Percentiles rank a stretch among this genome's conserved stretches.
Evolutionary conservation across 2,329 filamentous ascomycete species (phyloP).

Genomic region (Pseudogymnoascus sp.): DNA sequence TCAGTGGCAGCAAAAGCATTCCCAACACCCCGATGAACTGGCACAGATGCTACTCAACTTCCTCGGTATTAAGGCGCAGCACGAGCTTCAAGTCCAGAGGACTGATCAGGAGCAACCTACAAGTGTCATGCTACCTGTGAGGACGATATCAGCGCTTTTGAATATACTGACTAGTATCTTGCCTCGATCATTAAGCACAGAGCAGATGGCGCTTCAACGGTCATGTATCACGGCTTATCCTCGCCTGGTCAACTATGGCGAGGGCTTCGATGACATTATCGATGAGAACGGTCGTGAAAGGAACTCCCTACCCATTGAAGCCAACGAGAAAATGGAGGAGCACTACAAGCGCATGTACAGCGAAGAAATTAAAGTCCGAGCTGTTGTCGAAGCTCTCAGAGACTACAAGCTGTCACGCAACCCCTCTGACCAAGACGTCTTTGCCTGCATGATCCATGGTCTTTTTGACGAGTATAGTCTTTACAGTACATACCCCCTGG

Average conservation of each 20-base stretch:
- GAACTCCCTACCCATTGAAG: constrained; percentile 70
- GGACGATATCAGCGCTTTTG: constrained; percentile 74
- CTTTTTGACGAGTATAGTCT: constrained; percentile 96
- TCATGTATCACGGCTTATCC: constrained; percentile 89
- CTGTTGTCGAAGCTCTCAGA: constrained; percentile 77
- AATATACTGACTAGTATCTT: constrained; percentile 68
- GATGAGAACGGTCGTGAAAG: constrained; percentile 73
- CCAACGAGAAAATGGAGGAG: constrained; percentile 90
- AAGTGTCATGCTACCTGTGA: constrained; percentile 71
- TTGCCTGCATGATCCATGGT: constrained; percentile 97
- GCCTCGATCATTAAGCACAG: constrained; percentile 50
- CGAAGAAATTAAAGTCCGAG: constrained; percentile 75
- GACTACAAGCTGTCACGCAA: constrained; percentile 83
- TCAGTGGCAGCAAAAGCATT: constrained; percentile 68
- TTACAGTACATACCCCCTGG: constrained; percentile 91
- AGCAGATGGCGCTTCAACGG: constrained; percentile 74
- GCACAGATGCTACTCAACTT: constrained; percentile 69
- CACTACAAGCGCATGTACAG: constrained; percentile 98
- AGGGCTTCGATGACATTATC: constrained; percentile 86
- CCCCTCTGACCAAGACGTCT: constrained; percentile 81
- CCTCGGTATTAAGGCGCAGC: constrained; percentile 72
- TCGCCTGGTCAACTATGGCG: constrained; percentile 89
- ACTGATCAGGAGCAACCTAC: constrained; percentile 55
- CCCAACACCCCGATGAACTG: constrained; percentile 60
- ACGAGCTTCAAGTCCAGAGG: constrained; percentile 69